A percentile compares a stretch with the other conserved stretches of the same genome.
phyloP scores from a whole-genome alignment of 768 basidiomycete genomes.

The Lactifluus rugatus region DNA sequence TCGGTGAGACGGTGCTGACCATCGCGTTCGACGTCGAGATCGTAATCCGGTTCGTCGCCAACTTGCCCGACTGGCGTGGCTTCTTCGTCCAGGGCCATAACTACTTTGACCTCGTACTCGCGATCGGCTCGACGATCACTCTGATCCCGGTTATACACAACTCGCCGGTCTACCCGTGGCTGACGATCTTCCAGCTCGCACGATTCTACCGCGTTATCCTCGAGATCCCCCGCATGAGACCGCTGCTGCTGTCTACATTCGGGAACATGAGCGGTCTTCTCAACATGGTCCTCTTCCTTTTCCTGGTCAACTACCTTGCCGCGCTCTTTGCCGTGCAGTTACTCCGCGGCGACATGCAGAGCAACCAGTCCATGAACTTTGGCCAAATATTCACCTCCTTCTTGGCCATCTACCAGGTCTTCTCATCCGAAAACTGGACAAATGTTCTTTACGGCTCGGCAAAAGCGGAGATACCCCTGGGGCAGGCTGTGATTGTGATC shows the following conservation, averaged over 20 bases:
- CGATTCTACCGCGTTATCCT: slow-evolving; percentile 91
- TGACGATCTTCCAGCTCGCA: slow-evolving; percentile 76
- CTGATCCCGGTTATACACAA: slow-evolving; percentile 71
- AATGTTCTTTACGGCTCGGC: slow-evolving; percentile 56
- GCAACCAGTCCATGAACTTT: slow-evolving; percentile 54
- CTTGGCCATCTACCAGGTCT: slow-evolving; percentile 77
- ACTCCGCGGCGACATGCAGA: slow-evolving; percentile 68
- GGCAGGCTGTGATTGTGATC: slow-evolving; percentile 62
- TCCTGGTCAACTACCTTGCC: slow-evolving; percentile 79
- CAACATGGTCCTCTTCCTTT: slow-evolving; percentile 88
- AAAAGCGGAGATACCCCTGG: slow-evolving; percentile 47
- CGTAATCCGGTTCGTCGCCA: slow-evolving; percentile 54
- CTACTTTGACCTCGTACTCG: slow-evolving; percentile 66
- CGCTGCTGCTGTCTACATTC: slow-evolving; percentile 75
- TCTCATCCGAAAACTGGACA: slow-evolving; percentile 95
- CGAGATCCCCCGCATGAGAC: slow-evolving; percentile 83
- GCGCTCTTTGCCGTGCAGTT: slow-evolving; percentile 79
- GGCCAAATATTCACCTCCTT: slow-evolving; percentile 79
- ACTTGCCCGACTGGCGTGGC: slow-evolving; percentile 72
- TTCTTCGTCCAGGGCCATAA: slow-evolving; percentile 60
- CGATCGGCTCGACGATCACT: slow-evolving; percentile 64
- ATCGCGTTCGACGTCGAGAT: slow-evolving; percentile 87
- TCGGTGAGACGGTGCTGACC: slow-evolving; percentile 68
- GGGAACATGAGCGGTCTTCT: slow-evolving; percentile 84
- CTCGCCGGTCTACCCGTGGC: slow-evolving; percentile 70